Base-by-base conservation (phyloP, 345 rosid species). In the Heritiera fomes region DNA sequence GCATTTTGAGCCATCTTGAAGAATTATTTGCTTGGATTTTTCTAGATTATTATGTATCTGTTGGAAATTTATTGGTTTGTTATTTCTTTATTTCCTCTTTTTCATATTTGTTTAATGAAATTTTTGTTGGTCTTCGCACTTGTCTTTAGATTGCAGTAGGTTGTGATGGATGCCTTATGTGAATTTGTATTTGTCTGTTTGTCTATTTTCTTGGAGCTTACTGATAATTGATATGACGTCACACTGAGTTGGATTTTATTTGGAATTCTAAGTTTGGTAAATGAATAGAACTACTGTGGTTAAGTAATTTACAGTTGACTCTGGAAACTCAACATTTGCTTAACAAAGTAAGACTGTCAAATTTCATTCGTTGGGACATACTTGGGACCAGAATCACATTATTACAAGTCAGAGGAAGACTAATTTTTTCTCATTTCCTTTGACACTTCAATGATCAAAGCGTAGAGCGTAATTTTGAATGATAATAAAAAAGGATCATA, bases 101-200 rank as follows among this genome's bases (percentile, higher is more conserved):
- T 62, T 32, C 49, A 7, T 61, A 23, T 38, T 47, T 77, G 28
- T 23, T 69, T 49, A 38, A 15, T 15, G 55, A 43, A 23, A 28
- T 41, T 53, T 41, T 52, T 65, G 77, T 43, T 60, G 56, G 7
- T 75, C 15, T 47, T 3, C 38, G 13, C 6, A 30, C 72, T 41
- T 3, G 34, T 18, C 2, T n/a, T 17, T n/a, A 7, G 28, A 8
- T 40, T 80, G 74, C 40, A 28, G 52, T 58, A 52, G 61, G 63
- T 45, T 38, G 49, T 40, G 8, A 30, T 46, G 23, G 46, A 73
- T 65, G 13, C 38, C 43, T 12, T 63, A 61, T 20, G 40, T 55
- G 68, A 66, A 53, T 28, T 73, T 28, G 3, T 79, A 47, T 46
- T 32, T 67, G 68, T n/a, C 65, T 71, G n/a, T 46, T 78, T 79